Conservation (phyloP, 331 rosid genomes). For the Pyracantha coccinea region DNA sequence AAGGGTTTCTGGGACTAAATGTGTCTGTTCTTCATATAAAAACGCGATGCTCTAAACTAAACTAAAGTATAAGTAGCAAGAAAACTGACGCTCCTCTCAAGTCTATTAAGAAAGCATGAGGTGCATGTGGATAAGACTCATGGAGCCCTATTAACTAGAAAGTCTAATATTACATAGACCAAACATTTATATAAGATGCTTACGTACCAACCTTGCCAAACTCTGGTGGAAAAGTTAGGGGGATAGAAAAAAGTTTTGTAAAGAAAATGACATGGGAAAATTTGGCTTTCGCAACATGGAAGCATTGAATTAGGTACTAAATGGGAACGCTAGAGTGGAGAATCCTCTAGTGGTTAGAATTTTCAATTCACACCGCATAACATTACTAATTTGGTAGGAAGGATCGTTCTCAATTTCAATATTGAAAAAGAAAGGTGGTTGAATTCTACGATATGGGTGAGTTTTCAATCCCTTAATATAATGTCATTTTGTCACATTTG, state of each 20-base stretch:
- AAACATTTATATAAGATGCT: neutral
- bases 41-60: neutral
- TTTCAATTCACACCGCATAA: neutral
- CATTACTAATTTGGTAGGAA: neutral
- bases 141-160: neutral
- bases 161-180: neutral
- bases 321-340: neutral
- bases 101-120: neutral
- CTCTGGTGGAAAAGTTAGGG: neutral
- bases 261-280: neutral
- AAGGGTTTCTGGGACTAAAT: neutral
- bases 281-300: neutral
- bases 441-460: neutral
- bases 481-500: neutral
- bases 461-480: neutral
- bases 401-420: neutral
- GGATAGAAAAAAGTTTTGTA: neutral
- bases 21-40: neutral
- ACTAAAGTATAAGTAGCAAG: no score
- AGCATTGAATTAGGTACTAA: neutral
- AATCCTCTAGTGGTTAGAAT: neutral
- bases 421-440: neutral
- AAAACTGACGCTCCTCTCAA: neutral
- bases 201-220: neutral
- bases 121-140: neutral